Evolutionary conservation across 257 asterid genomes (phyloP).

Genomic region (Nicotiana sylvestris): DNA sequence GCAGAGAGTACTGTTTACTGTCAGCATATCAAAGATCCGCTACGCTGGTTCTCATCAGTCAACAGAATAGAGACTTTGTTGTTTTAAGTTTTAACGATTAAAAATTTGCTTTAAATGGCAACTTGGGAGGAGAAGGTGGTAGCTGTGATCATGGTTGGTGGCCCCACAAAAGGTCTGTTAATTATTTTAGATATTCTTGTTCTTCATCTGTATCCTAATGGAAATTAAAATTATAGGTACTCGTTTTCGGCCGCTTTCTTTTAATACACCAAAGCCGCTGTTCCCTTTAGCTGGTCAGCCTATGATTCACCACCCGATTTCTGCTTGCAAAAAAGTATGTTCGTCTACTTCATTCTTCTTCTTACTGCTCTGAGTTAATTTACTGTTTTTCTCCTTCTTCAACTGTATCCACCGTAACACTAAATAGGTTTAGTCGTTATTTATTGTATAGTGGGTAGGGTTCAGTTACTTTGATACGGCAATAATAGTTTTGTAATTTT

Average conservation of each 20-base stretch:
- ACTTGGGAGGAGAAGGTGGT: constrained; percentile 60
- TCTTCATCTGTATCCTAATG: background rate
- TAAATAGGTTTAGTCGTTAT: no score
- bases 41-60: background rate
- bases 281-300: constrained; percentile 88
- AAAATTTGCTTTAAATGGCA: constrained; percentile 28
- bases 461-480: no score
- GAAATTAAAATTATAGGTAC: constrained; percentile 40
- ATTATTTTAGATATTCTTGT: background rate
- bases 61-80: background rate
- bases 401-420: no score
- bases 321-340: constrained; percentile 73
- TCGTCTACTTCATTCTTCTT: background rate
- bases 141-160: constrained; percentile 77
- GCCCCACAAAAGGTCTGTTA: constrained; percentile 64
- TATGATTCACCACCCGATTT: constrained; percentile 79
- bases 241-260: constrained; percentile 75
- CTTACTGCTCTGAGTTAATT: background rate
- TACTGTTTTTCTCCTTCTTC: no score
- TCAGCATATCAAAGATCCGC: background rate
- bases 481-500: no score
- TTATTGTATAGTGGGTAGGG: no score
- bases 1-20: background rate
- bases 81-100: background rate
- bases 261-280: constrained; percentile 72